Conservation (phyloP, 2,329 filamentous ascomycete genomes). For the Lizonia empirigonia region DNA sequence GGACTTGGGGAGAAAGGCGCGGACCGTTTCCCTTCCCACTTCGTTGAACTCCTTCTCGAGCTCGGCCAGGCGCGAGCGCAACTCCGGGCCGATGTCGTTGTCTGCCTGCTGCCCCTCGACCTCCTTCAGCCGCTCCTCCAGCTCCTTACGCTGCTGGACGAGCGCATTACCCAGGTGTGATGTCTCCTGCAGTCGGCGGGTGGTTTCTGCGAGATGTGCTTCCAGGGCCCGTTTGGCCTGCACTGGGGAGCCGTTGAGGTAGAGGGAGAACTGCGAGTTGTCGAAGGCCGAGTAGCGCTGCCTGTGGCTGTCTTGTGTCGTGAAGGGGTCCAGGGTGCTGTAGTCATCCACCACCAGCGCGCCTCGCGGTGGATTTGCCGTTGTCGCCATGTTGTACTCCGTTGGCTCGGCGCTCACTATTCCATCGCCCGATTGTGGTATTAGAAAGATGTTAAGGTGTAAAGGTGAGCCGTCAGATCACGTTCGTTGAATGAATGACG, state of each 20-base stretch:
- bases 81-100: slow-evolving; percentile 78
- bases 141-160: slow-evolving; percentile 82
- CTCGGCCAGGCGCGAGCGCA: slow-evolving; percentile 81
- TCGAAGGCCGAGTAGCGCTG: slow-evolving; percentile 86
- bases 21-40: slow-evolving; percentile 84
- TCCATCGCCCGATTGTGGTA: slow-evolving; percentile 34
- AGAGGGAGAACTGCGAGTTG: slow-evolving; percentile 76
- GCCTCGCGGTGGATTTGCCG: slow-evolving; percentile 50
- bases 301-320: slow-evolving; percentile 48
- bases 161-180: slow-evolving; percentile 87
- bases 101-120: slow-evolving; percentile 75
- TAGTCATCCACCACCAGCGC: slow-evolving; percentile 49
- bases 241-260: slow-evolving; percentile 76
- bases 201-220: slow-evolving; percentile 90
- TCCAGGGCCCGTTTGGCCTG: slow-evolving; percentile 89
- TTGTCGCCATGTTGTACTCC: slow-evolving; percentile 49
- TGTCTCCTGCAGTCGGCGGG: slow-evolving; percentile 87
- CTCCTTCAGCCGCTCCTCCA: slow-evolving; percentile 81
- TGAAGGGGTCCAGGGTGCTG: slow-evolving; percentile 54
- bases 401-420: slow-evolving; percentile 24
- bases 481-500: neutral
- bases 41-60: slow-evolving; percentile 96
- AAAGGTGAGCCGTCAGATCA: slow-evolving; percentile 4
- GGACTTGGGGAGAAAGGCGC: slow-evolving; percentile 83
- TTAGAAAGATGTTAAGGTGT: slow-evolving; percentile 9